Evolutionary conservation across 2,329 filamentous ascomycete genomes (phyloP).

Genomic region (Pseudocercospora cruenta): DNA sequence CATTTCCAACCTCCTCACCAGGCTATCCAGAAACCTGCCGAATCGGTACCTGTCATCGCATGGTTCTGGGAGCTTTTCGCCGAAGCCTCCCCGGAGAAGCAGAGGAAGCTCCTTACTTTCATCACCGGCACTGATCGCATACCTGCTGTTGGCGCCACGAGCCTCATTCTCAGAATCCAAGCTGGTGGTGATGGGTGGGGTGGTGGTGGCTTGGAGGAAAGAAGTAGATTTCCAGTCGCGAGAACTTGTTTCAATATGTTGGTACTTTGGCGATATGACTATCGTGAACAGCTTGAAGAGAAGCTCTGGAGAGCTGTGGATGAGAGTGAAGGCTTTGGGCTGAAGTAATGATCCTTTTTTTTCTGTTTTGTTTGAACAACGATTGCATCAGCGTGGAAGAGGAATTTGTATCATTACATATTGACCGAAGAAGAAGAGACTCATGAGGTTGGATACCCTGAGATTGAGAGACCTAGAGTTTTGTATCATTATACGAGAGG

Average conservation of each 20-base stretch:
- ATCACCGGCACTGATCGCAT: conserved; percentile 90
- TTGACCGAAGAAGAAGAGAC: neutral
- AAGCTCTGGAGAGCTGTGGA: conserved; percentile 84
- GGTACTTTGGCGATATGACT: conserved; percentile 72
- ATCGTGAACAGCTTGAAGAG: conserved; percentile 67
- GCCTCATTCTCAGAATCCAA: conserved; percentile 73
- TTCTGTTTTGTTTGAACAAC: neutral
- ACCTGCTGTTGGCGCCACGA: conserved; percentile 82
- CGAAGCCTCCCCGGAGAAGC: conserved; percentile 65
- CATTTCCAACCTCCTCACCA: conserved; percentile 41
- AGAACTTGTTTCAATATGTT: conserved; percentile 90
- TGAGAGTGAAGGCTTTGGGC: conserved; percentile 88
- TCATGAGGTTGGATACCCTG: neutral
- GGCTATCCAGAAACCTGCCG: conserved; percentile 47
- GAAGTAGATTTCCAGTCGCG: conserved; percentile 76
- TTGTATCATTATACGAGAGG: neutral
- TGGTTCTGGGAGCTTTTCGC: conserved; percentile 92
- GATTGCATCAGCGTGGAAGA: neutral
- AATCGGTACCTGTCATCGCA: conserved; percentile 67
- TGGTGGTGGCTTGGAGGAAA: conserved; percentile 57
- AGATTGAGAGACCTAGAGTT: neutral
- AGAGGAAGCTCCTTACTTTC: conserved; percentile 80
- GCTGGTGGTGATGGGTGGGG: conserved; percentile 63
- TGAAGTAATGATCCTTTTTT: conserved; percentile 61
- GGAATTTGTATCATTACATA: neutral